phyloP scores from a whole-genome alignment of 169 alveolate species.

The Hammondia hammondi region DNA sequence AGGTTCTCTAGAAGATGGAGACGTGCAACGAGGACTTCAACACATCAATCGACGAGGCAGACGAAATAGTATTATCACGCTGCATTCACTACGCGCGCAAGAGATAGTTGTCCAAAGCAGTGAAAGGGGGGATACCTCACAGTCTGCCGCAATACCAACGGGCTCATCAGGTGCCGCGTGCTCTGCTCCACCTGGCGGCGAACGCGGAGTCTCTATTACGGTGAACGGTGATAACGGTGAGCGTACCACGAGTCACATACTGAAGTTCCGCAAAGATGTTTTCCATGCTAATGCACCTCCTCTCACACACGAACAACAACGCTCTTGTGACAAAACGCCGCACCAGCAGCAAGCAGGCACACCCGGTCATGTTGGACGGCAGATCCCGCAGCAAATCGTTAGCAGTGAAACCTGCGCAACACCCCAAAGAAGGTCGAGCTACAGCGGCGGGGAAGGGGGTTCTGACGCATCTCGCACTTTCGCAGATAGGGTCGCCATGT shows the following conservation, averaged over 20 bases:
- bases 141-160: no score
- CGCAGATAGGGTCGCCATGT: conserved; percentile 18
- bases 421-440: not conserved
- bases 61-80: not conserved
- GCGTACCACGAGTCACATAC: not conserved
- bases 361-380: not conserved
- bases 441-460: not conserved
- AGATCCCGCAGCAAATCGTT: not conserved
- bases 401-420: not conserved
- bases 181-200: no score
- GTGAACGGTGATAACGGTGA: no score
- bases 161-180: no score
- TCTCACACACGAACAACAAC: not conserved
- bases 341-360: not conserved
- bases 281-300: not conserved
- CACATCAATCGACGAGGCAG: not conserved
- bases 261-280: not conserved
- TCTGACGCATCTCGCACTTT: not conserved
- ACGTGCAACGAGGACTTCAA: not conserved
- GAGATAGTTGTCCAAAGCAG: not conserved
- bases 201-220: no score
- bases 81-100: not conserved
- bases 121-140: no score
- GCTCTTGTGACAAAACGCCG: not conserved
- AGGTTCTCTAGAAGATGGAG: not conserved